These are phyloP conservation scores for Solanum sejunctum DNA, from an alignment of 257 asterid genomes.

Conservation along the genomic window DNA sequence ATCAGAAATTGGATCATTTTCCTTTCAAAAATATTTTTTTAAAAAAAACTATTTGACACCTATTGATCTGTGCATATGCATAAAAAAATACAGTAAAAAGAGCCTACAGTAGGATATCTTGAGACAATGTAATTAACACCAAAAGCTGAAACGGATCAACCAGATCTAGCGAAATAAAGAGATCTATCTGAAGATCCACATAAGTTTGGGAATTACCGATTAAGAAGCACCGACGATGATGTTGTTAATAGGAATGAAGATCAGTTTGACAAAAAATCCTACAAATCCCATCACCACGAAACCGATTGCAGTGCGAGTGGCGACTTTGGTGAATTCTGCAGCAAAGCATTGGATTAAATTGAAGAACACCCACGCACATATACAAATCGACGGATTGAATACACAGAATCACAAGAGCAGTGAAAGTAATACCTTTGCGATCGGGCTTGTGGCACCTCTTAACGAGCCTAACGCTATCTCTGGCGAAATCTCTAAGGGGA, in stretches of 20 bases:
- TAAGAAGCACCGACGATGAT: constrained; percentile 20
- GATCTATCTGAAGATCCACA: neutral
- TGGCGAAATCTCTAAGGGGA: constrained; percentile 23
- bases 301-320: constrained; percentile 18
- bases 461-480: constrained; percentile 16
- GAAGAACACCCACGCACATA: neutral
- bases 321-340: constrained; percentile 23
- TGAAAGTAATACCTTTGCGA: constrained; percentile 7
- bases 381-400: neutral
- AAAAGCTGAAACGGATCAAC: too few species aligned
- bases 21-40: neutral
- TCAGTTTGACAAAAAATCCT: constrained; percentile 20
- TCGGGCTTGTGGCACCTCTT: constrained; percentile 22
- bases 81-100: neutral
- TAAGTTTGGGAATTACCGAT: neutral
- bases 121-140: neutral
- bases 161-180: neutral
- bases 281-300: constrained; percentile 26
- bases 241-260: constrained; percentile 23
- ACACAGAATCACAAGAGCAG: neutral
- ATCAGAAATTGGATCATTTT: neutral
- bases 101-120: neutral
- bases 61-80: neutral
- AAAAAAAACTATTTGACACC: neutral
- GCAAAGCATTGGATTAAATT: neutral